phyloP scores from a whole-genome alignment of 2,329 filamentous ascomycete genomes.

The Teratosphaeria destructans region DNA sequence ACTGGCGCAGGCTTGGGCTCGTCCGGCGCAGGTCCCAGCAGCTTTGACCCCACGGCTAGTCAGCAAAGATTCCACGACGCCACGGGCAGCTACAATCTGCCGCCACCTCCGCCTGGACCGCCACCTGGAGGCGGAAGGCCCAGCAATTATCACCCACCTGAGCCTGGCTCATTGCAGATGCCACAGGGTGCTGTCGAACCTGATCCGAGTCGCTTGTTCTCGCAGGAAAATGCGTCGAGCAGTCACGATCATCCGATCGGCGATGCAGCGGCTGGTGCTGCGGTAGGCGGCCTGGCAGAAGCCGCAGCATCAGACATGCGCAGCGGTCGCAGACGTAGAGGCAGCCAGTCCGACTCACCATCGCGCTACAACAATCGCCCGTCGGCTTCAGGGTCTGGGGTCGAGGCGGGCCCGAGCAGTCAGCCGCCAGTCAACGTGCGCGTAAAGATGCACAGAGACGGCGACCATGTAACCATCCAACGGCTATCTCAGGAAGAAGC shows the following conservation, averaged over 20 bases:
- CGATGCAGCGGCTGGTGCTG: constrained; percentile 7
- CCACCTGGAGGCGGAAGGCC: constrained; percentile 17
- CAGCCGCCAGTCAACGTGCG: constrained; percentile 53
- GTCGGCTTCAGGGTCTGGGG: constrained; percentile 21
- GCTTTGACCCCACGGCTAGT: constrained; percentile 2
- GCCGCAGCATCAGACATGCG: constrained; percentile 14
- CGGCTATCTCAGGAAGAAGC: constrained; percentile 53
- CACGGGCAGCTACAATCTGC: constrained; percentile 5
- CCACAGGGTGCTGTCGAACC: constrained; percentile 32
- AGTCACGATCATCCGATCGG: constrained; percentile 1
- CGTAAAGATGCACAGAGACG: constrained; percentile 55
- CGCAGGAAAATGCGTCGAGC: constrained; percentile 20
- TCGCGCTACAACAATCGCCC: constrained; percentile 16
- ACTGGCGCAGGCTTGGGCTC: not conserved
- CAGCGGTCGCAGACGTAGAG: constrained; percentile 5
- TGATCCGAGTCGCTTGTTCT: constrained; percentile 24
- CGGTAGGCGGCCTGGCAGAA: constrained; percentile 12
- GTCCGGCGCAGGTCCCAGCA: constrained; percentile 3
- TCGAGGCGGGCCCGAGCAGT: constrained; percentile 14
- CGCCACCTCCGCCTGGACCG: constrained; percentile 18
- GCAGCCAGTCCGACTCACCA: constrained; percentile 18
- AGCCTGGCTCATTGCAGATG: constrained; percentile 22
- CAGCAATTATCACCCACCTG: constrained; percentile 12
- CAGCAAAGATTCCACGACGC: constrained; percentile 2
- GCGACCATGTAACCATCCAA: constrained; percentile 52